Evolutionary conservation across 139 green algal genomes (phyloP), one percentile per base, ranked within the genome.

Genomic region (Deuterostichococcus epilithicus): DNA sequence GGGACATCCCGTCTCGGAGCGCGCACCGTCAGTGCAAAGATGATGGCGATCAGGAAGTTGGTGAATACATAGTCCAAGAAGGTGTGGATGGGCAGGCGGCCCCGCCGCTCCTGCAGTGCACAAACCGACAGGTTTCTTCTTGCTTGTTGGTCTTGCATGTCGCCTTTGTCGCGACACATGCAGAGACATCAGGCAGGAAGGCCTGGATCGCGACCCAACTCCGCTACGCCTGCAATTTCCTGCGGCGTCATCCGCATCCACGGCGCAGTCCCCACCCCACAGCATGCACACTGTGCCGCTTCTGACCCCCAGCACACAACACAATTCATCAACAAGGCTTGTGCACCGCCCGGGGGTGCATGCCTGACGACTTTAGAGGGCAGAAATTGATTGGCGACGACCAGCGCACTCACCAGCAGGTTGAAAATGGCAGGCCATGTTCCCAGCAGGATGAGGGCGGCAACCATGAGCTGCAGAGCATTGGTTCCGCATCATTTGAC

Each of bases 1-100:
- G 42, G 10, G 13, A 13, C 42, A 52, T 52, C 42, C 8, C 8
- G 42, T 13, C 10, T 8, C 42, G 13, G 42, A 8, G 26, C 13
- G 18, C 52, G 52, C 52, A 63, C 60, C 2, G 82, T 87, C 1
- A 88, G 58, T 3, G 78, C 77, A 36, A 76, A 52, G 5, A 80
- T 47, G 13, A 81, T 59, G 37, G 45, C 75, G 1, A 84, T 30
- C 23, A 80, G 32, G 22, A 78, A 69, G 42, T 88, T 86, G 23
- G 59, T 78, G 5, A 86, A 18, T 1, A 74, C 68, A 52, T 88
- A 88, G n/a, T 86, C 78, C 38, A 82, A 45, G 63, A 86, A 87
- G 1, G 70, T 87, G 58, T 85, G 83, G 4, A 63, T 60, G 4
- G 83, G 83, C 5, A 78, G 67, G 30, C 71, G 75, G 1, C 83